A percentile compares a stretch with the other conserved stretches of the same genome.
Conservation (phyloP, 2,329 filamentous ascomycete genomes). For the Penicillium concentricum region DNA sequence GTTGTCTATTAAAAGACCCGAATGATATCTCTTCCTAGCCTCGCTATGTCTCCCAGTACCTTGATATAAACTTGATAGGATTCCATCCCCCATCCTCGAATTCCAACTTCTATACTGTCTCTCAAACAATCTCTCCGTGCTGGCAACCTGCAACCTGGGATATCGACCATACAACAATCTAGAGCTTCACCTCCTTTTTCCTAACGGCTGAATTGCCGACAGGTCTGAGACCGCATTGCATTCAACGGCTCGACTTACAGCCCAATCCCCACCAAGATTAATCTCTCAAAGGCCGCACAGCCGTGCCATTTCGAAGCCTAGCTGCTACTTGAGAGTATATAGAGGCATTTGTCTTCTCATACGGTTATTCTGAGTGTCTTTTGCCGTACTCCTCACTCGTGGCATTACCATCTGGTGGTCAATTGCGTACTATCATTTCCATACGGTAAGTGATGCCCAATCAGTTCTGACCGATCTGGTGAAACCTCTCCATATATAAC, state of each 20-base stretch:
- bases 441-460: conserved; percentile 11
- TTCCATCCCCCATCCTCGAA: background rate
- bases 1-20: background rate
- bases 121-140: conserved; percentile 3
- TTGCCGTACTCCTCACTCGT: background rate
- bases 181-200: background rate
- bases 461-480: conserved; percentile 8
- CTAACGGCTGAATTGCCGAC: background rate
- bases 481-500: conserved; percentile 25
- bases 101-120: background rate
- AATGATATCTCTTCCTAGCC: background rate
- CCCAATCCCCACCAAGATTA: background rate
- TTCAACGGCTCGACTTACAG: conserved; percentile 14
- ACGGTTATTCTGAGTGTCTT: background rate
- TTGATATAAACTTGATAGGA: background rate
- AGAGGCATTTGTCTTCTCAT: too few relatives aligned
- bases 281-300: background rate
- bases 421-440: background rate
- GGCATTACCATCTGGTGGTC: background rate
- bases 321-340: background rate
- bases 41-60: background rate
- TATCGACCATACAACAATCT: background rate
- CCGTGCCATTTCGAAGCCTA: background rate
- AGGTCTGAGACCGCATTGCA: conserved; percentile 25
- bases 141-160: background rate